phyloP scores from a whole-genome alignment of 768 basidiomycete species.

The Guyanaporus albipodus region DNA sequence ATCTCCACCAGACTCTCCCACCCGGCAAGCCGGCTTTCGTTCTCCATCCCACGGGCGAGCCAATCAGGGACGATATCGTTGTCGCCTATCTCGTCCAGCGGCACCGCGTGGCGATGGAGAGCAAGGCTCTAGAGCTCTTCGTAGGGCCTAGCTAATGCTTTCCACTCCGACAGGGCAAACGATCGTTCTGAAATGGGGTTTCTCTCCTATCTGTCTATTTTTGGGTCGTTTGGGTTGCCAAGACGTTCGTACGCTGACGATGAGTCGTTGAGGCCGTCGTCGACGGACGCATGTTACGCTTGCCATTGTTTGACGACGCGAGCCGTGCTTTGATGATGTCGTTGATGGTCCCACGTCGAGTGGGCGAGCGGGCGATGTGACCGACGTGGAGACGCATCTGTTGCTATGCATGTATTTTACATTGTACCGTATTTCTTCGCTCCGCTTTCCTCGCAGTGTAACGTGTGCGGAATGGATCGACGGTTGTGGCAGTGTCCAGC shows the following conservation, averaged over 20 bases:
- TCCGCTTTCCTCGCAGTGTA: not conserved
- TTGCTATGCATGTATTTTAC: too few relatives aligned
- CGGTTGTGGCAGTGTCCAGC: not conserved
- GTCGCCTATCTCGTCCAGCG: conserved; percentile 28
- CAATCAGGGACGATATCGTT: conserved; percentile 28
- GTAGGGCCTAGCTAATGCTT: conserved; percentile 14
- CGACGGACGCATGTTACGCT: too few relatives aligned
- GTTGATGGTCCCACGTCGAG: too few relatives aligned
- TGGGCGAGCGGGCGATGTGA: too few relatives aligned
- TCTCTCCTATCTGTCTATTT: not conserved
- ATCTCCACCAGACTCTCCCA: conserved; percentile 8
- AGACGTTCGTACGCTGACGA: too few relatives aligned
- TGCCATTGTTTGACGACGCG: too few relatives aligned
- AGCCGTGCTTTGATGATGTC: too few relatives aligned
- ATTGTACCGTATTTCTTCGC: too few relatives aligned
- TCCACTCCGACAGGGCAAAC: not conserved
- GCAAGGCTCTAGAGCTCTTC: conserved; percentile 24
- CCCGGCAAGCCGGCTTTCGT: conserved; percentile 17
- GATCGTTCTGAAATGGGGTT: not conserved
- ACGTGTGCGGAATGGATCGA: not conserved
- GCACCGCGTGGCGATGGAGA: conserved; percentile 23
- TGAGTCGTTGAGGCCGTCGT: too few relatives aligned
- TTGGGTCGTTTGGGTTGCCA: not conserved
- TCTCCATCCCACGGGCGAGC: conserved; percentile 22
- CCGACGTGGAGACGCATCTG: too few relatives aligned